A percentile compares a stretch with the other conserved stretches of the same genome.
These are phyloP conservation scores for Tricholoma sp. DNA, from an alignment of 768 basidiomycete species.

Conservation along the genomic window DNA sequence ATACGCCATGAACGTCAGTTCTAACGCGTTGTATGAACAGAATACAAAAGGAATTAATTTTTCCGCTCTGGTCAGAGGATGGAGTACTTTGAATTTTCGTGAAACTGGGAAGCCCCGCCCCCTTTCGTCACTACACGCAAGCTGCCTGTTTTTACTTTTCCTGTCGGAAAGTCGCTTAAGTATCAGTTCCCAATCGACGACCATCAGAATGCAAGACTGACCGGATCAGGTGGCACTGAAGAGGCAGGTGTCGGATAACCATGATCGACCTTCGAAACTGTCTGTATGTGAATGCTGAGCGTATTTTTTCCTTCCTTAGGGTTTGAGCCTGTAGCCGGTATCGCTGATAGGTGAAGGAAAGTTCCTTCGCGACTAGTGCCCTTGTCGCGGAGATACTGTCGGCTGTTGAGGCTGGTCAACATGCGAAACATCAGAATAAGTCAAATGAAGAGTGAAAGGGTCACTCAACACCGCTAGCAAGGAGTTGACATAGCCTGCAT, in stretches of 20 bases:
- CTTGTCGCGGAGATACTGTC: conserved; percentile 40
- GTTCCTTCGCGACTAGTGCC: conserved; percentile 26
- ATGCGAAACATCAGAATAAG: conserved; percentile 1
- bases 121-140: no score
- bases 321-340: conserved; percentile 16
- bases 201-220: not conserved
- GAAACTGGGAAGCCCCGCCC: no score
- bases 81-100: no score
- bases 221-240: not conserved
- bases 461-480: conserved; percentile 43
- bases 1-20: no score
- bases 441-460: not conserved
- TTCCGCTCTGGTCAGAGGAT: no score
- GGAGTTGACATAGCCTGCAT: conserved; percentile 46
- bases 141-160: not conserved
- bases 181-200: not conserved
- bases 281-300: conserved; percentile 32
- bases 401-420: conserved; percentile 38
- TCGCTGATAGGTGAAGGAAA: conserved; percentile 31
- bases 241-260: conserved; percentile 11
- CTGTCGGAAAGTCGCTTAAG: not conserved
- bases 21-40: not conserved
- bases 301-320: conserved; percentile 1
- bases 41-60: not conserved
- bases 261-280: conserved; percentile 28